Evolutionary conservation across 345 rosid species (phyloP), one percentile per base, ranked within the genome.

Genomic region (Cochlearia excelsa): DNA sequence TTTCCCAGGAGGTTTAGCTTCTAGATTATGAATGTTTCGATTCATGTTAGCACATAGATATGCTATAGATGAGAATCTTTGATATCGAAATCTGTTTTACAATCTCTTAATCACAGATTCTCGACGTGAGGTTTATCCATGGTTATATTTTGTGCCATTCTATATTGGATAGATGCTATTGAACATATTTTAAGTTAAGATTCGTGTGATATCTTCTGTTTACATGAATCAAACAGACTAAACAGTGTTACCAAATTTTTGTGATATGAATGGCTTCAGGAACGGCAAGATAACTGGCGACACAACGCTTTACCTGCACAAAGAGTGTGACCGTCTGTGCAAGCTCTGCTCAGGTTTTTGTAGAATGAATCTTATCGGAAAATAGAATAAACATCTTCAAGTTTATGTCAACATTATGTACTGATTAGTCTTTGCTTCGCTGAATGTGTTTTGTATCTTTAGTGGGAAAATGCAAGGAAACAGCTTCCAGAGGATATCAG

Each of bases 211-310:
- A 10, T 10, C 38, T 6, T 3, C 11, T 57, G 38, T 8, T 57
- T 57, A 16, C 45, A 40, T 57, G 48, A 51, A 35, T 27, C 34
- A 67, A 51, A 58, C 60, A 59, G 16, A 2, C 3, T 33, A n/a
- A n/a, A n/a, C n/a, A n/a, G n/a, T n/a, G n/a, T n/a, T n/a, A 31
- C 35, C 35, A 31, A 31, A 2, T 31, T 31, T 37, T 37, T 37
- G 40, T 37, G 40, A 37, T 37, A 37, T 37, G 7, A 37, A 4
- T 37, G 40, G 6, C 9, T 63, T 56, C 77, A 92, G 99, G 99
- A 92, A 63, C 93, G 97, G 4, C 76, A 79, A 16, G 99, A 92
- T 78, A 92, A 86, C 73, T 92, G 99, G 97, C 71, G 99, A 44
- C 77, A 81, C 65, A 61, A 74, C 29, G 99, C 86, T 11, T 51